Conservation (phyloP, 257 asterid genomes). For the Nicotiana obtusifolia region DNA sequence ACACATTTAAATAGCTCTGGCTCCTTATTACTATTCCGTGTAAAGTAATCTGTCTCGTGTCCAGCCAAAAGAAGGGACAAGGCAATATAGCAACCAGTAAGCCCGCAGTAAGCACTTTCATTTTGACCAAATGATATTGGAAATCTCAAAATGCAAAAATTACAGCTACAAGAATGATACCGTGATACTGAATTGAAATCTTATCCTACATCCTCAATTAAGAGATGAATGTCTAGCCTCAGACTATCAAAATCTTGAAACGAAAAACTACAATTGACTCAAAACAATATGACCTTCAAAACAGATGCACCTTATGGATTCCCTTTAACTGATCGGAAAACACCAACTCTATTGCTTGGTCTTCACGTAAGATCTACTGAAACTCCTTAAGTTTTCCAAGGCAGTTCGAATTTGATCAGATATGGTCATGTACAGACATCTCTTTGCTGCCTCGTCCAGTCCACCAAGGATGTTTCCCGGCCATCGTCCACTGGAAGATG, state of each 20-base stretch:
- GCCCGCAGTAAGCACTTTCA: neutral
- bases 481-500: slow-evolving; percentile 45
- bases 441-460: slow-evolving; percentile 80
- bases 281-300: neutral
- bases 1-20: neutral
- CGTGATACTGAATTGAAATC: neutral
- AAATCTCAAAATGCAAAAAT: neutral
- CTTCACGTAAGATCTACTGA: slow-evolving; percentile 25
- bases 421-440: slow-evolving; percentile 55
- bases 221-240: neutral
- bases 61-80: neutral
- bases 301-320: neutral
- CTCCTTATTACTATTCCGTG: neutral
- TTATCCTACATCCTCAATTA: neutral
- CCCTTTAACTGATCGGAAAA: neutral
- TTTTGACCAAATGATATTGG: neutral
- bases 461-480: slow-evolving; percentile 51
- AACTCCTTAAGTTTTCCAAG: slow-evolving; percentile 55
- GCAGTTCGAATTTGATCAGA: slow-evolving; percentile 61
- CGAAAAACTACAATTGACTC: neutral
- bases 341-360: slow-evolving; percentile 15
- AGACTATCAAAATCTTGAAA: neutral
- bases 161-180: neutral
- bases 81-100: neutral
- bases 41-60: neutral